phyloP scores from a whole-genome alignment of 371 early-diverging fungal genomes.

The Mucor velutinosus region DNA sequence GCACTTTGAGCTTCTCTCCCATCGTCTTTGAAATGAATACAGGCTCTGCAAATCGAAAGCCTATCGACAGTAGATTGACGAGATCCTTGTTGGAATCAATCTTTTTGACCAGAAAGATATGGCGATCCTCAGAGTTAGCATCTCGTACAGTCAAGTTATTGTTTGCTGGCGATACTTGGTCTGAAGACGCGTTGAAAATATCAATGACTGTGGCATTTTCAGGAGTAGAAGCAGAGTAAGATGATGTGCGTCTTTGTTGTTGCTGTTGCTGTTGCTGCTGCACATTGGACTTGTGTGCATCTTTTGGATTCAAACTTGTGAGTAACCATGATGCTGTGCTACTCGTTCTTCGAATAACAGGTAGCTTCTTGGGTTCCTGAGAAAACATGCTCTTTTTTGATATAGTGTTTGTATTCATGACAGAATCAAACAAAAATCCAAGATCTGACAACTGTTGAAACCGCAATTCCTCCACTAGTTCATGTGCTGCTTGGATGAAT shows the following conservation, averaged over 20 bases:
- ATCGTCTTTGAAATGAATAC: slow-evolving; percentile 43
- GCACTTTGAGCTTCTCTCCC: slow-evolving; percentile 36
- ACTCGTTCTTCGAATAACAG: background rate
- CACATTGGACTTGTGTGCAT: background rate
- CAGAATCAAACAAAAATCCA: slow-evolving; percentile 36
- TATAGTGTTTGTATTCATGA: slow-evolving; percentile 32
- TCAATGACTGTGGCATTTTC: slow-evolving; percentile 21
- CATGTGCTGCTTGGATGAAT: slow-evolving; percentile 34
- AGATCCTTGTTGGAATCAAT: slow-evolving; percentile 26
- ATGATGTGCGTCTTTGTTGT: background rate
- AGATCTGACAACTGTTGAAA: slow-evolving; percentile 26
- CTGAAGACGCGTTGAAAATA: slow-evolving; percentile 7
- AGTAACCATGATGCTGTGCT: slow-evolving; percentile 11
- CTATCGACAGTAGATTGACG: slow-evolving; percentile 30
- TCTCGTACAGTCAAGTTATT: slow-evolving; percentile 8
- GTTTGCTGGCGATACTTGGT: background rate
- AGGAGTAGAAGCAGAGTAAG: background rate
- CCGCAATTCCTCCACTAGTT: slow-evolving; percentile 30
- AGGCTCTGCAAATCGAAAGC: slow-evolving; percentile 48
- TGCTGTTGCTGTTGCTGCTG: background rate
- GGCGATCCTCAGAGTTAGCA: slow-evolving; percentile 28
- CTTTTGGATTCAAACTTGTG: background rate
- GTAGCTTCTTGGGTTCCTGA: background rate
- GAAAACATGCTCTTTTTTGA: slow-evolving; percentile 19
- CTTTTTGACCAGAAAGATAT: slow-evolving; percentile 41